Percentiles rank a stretch among this genome's conserved stretches.
Evolutionary conservation across 176 grass and related monocot species (phyloP).

Genomic region (Paspalum vaginatum): DNA sequence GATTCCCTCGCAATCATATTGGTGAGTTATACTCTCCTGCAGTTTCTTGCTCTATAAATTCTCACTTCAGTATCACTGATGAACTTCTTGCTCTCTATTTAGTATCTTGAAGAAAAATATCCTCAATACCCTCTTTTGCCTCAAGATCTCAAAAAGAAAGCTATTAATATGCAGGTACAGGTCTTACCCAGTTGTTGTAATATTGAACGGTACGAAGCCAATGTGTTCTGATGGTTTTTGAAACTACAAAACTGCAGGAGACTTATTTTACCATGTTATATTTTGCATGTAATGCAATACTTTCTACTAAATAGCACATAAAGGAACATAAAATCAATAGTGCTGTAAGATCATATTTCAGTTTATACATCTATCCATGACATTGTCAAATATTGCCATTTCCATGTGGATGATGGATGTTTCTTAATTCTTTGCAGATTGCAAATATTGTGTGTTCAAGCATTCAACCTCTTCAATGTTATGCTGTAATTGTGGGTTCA

Average conservation of each 20-base stretch:
- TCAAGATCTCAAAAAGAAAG: constrained; percentile 69
- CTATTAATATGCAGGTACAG: constrained; percentile 85
- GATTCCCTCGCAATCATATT: constrained; percentile 88
- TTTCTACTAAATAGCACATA: not conserved
- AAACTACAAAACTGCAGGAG: not conserved
- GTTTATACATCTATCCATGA: not conserved
- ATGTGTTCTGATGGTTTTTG: not conserved
- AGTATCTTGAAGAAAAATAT: constrained; percentile 98
- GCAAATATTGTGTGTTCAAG: constrained; percentile 82
- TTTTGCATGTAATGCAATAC: not conserved
- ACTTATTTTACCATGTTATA: not conserved
- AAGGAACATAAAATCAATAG: not conserved
- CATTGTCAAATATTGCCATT: not conserved
- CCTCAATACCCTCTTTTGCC: constrained; percentile 72
- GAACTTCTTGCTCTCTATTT: constrained; percentile 17
- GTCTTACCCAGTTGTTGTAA: not conserved
- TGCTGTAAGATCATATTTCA: not conserved
- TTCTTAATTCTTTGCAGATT: constrained; percentile 61
- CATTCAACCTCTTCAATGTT: constrained; percentile 86
- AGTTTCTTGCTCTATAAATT: not conserved
- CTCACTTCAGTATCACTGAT: not conserved
- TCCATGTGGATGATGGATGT: not conserved
- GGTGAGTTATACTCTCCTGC: constrained; percentile 39
- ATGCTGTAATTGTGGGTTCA: constrained; percentile 58
- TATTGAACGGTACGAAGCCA: not conserved